Evolutionary conservation across 345 rosid species (phyloP), one percentile per base, ranked within the genome.

Genomic region (Passiflora organensis): DNA sequence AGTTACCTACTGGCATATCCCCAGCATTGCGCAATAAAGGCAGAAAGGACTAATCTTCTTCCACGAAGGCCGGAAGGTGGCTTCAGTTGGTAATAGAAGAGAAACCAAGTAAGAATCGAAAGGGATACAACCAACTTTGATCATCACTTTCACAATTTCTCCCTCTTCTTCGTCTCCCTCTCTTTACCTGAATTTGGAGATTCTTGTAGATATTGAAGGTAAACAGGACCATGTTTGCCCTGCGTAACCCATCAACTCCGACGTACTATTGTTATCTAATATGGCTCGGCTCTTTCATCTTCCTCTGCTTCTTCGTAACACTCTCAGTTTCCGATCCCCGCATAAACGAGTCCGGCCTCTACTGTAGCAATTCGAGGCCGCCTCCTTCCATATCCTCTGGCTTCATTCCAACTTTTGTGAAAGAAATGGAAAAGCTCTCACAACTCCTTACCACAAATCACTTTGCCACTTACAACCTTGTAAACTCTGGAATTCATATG

Each of bases 361-460:
- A 58, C 16, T 84, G 91, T 41, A 69, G 75, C 47, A 41, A 17
- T 22, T 10, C 74, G 34, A 58, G 43, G 0, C 37, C 64, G 32
- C 37, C 56, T 0, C 45, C 51, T 0, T 2, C 41, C 1, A 17
- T 48, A 1, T 51, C 59, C 12, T 14, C 63, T 2, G 50, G 41
- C 47, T 19, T 60, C n/a, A 45, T 84, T 41, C 74, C 87, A 4
- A 43, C 48, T 18, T 84, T 82, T 56, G 76, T 70, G 5, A 60
- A 63, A 54, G 82, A 55, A 56, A 81, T 84, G 87, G 76, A 32
- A 20, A 34, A 18, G 1, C 62, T 84, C 6, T 66, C 78, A 0
- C 59, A 68, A 17, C 21, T 58, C 1, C 68, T 82, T 8, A 62
- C 48, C 15, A 43, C 21, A 1, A 24, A 2, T 39, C 80, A 62